Evolutionary conservation across 1,284 basidiomycete species (phyloP), one percentile per base, ranked within the genome.

Genomic region (Trichosporon asahii): DNA sequence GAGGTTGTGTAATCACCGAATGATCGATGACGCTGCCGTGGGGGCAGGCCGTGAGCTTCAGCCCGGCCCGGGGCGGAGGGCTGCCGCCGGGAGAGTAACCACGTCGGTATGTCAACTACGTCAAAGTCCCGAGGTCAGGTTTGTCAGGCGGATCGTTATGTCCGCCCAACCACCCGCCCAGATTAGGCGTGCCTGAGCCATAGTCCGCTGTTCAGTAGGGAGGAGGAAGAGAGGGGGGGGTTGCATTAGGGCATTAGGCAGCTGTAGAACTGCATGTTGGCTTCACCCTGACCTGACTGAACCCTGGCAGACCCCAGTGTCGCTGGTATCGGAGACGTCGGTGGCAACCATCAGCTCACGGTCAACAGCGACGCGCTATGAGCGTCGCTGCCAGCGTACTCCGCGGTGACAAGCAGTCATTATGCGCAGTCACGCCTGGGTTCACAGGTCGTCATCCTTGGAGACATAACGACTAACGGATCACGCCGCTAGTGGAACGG

Each of bases 1-100:
- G 49, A 25, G 49, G n/a, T 53, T 53, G 49, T 53, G 46, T 29
- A 31, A 66, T 66, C 33, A 33, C 33, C 21, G 65, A 25, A 23
- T 21, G 44, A 55, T 23, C 65, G 65, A 53, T 66, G 65, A 61
- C 57, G 57, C 57, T 61, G 29, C 27, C 27, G 21, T 31, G 57
- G 57, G n/a, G 29, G 57, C 18, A n/a, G 15, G 7, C 27, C 57
- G 27, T 14, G 29, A 53, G 49, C 21, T 21, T 14, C 57, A 53
- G 49, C 21, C 49, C 21, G 49, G 49, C 15, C 49, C 49, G 49
- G 49, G 49, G 49, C 49, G 49, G 49, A 53, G 49, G 8, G 21
- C 21, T 23, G 49, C 49, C 49, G 49, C 49, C 49, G 49, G 23
- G 49, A 53, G 49, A 53, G 21, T 53, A 53, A 53, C 49, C 21